phyloP scores from a whole-genome alignment of 225 moss, liverwort and hornwort species.

The Neckera pumila region DNA sequence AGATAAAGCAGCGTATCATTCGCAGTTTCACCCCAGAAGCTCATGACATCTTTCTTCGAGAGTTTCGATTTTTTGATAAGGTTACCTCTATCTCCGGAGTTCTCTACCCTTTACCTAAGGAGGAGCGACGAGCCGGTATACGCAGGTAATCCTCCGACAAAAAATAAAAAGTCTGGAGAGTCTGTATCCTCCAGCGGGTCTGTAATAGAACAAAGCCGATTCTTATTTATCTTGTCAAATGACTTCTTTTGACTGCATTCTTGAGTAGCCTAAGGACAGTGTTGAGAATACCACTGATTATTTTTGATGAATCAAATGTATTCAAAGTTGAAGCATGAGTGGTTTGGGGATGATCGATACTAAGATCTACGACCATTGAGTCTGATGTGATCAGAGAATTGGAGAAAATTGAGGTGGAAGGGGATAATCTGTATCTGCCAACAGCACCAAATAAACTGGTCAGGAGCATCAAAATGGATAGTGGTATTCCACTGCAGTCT shows the following conservation, averaged over 20 bases:
- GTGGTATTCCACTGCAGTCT: conserved; percentile 77
- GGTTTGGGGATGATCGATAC: background rate
- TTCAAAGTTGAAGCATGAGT: background rate
- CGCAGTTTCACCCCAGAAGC: conserved; percentile 73
- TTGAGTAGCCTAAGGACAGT: background rate
- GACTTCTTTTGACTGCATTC: background rate
- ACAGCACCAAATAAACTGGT: conserved; percentile 75
- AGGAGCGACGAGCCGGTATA: conserved; percentile 70
- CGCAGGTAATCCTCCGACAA: conserved; percentile 28
- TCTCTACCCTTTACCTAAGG: conserved; percentile 67
- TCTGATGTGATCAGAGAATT: conserved; percentile 42
- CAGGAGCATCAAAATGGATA: conserved; percentile 67
- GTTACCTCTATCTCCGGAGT: conserved; percentile 85
- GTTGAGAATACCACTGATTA: background rate
- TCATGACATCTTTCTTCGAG: conserved; percentile 50
- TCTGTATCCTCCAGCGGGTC: background rate
- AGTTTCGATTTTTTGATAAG: conserved; percentile 76
- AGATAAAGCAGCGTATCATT: conserved; percentile 67
- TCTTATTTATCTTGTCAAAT: background rate
- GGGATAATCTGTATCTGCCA: conserved; percentile 66
- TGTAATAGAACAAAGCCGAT: background rate
- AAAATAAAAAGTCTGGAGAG: background rate
- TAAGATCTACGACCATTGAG: background rate
- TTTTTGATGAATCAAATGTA: background rate
- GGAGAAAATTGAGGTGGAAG: conserved; percentile 73